Percentiles rank a stretch among this genome's conserved stretches.
Evolutionary conservation across 805 yeast species (phyloP).

Genomic region (Ogataea allantospora): DNA sequence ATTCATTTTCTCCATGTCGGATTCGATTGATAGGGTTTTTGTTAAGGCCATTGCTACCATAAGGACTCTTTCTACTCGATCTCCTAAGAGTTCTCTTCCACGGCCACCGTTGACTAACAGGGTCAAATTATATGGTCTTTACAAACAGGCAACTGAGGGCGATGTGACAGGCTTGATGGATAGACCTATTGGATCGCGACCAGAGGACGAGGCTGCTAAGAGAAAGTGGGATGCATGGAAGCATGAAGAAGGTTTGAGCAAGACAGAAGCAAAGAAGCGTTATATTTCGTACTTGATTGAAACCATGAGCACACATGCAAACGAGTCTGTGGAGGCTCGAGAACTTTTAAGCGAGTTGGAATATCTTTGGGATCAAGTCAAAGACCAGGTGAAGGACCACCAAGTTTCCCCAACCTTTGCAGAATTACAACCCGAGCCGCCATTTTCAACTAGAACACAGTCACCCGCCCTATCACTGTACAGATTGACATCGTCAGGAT

Average conservation of each 20-base stretch:
- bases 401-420: constrained; percentile 22
- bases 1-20: constrained; percentile 39
- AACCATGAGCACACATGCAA: constrained; percentile 69
- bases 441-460: constrained; percentile 24
- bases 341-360: constrained; percentile 68
- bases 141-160: constrained; percentile 90
- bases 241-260: constrained; percentile 61
- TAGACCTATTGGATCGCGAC: constrained; percentile 57
- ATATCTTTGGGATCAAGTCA: constrained; percentile 68
- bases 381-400: constrained; percentile 34
- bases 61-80: constrained; percentile 63
- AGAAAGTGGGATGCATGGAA: constrained; percentile 89
- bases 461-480: constrained; percentile 36
- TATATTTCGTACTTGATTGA: constrained; percentile 69
- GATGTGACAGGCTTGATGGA: constrained; percentile 68
- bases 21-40: constrained; percentile 72
- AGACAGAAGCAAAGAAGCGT: constrained; percentile 69
- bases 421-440: constrained; percentile 13
- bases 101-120: constrained; percentile 75
- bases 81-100: constrained; percentile 62
- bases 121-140: constrained; percentile 71
- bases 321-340: constrained; percentile 63
- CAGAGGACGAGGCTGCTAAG: constrained; percentile 65
- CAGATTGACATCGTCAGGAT: constrained; percentile 31
- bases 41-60: constrained; percentile 81